Percentiles rank a stretch among this genome's conserved stretches.
Evolutionary conservation across 352 stramenopile genomes (phyloP).

Genomic region (Phytophthora boehmeriae): DNA sequence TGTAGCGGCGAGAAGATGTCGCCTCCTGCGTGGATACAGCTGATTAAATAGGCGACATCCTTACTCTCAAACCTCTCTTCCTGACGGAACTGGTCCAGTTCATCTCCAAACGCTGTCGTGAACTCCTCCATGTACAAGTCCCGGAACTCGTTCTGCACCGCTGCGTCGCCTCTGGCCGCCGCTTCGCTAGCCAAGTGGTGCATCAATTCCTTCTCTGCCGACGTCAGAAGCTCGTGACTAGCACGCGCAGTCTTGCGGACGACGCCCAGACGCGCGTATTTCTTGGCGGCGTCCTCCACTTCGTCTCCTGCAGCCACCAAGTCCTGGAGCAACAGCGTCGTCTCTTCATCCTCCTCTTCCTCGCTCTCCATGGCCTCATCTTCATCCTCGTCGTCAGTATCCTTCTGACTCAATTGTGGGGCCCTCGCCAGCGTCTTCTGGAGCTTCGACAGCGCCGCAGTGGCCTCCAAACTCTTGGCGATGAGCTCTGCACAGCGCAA

Average conservation of each 20-base stretch:
- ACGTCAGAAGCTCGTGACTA: slow-evolving; percentile 59
- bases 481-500: slow-evolving; percentile 82
- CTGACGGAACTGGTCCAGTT: slow-evolving; percentile 84
- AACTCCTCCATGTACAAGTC: slow-evolving; percentile 89
- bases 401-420: slow-evolving; percentile 27
- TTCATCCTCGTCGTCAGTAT: slow-evolving; percentile 31
- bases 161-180: slow-evolving; percentile 13
- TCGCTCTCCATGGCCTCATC: slow-evolving; percentile 50
- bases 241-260: slow-evolving; percentile 53
- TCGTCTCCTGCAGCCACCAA: slow-evolving; percentile 60
- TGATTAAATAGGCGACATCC: slow-evolving; percentile 91
- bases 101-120: slow-evolving; percentile 81
- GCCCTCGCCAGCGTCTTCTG: slow-evolving; percentile 47
- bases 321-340: slow-evolving; percentile 64
- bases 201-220: slow-evolving; percentile 54
- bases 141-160: slow-evolving; percentile 61
- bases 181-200: slow-evolving; percentile 18
- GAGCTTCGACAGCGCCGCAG: slow-evolving; percentile 48
- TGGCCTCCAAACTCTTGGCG: slow-evolving; percentile 63
- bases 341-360: slow-evolving; percentile 35
- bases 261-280: slow-evolving; percentile 54
- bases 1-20: slow-evolving; percentile 86
- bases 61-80: slow-evolving; percentile 88
- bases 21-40: slow-evolving; percentile 78
- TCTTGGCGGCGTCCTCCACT: slow-evolving; percentile 51